phyloP scores from a whole-genome alignment of 768 basidiomycete genomes.

The Neoboletus subvelutipes region DNA sequence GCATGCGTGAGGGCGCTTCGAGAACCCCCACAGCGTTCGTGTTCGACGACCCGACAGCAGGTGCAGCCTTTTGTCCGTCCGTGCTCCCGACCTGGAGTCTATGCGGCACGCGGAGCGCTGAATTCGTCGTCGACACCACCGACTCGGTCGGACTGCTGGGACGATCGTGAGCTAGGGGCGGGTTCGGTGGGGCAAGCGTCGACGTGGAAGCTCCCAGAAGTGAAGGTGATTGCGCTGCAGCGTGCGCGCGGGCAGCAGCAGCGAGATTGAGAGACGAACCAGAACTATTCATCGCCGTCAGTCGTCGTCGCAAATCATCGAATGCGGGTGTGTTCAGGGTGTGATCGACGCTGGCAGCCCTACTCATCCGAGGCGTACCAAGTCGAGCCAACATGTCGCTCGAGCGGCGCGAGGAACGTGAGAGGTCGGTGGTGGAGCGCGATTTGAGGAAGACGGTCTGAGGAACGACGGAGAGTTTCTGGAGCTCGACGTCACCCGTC shows the following conservation, averaged over 20 bases:
- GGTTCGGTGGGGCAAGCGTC: conserved; percentile 26
- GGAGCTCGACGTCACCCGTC: conserved; percentile 71
- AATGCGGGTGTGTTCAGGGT: conserved; percentile 55
- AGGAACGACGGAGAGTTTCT: conserved; percentile 85
- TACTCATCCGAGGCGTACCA: conserved; percentile 50
- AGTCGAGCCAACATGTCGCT: conserved; percentile 44
- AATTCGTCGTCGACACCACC: conserved; percentile 68
- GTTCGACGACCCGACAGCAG: conserved; percentile 84
- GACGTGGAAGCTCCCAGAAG: conserved; percentile 8
- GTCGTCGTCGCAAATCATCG: conserved; percentile 73
- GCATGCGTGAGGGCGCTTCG: conserved; percentile 70
- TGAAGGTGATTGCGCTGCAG: conserved; percentile 10
- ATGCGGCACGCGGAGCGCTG: conserved; percentile 56
- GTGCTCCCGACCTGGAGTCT: conserved; percentile 67
- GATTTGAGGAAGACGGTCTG: conserved; percentile 86
- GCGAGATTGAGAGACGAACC: conserved; percentile 56
- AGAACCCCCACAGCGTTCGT: conserved; percentile 80
- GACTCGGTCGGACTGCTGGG: conserved; percentile 84
- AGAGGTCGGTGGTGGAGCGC: conserved; percentile 37
- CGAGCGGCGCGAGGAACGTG: conserved; percentile 43
- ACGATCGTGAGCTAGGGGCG: conserved; percentile 41
- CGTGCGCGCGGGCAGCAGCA: conserved; percentile 42
- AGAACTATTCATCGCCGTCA: conserved; percentile 76
- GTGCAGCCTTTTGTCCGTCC: conserved; percentile 83
- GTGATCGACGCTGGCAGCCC: conserved; percentile 49